Conservation (phyloP, 2,329 filamentous ascomycete genomes). For the Penicillium sp. region DNA sequence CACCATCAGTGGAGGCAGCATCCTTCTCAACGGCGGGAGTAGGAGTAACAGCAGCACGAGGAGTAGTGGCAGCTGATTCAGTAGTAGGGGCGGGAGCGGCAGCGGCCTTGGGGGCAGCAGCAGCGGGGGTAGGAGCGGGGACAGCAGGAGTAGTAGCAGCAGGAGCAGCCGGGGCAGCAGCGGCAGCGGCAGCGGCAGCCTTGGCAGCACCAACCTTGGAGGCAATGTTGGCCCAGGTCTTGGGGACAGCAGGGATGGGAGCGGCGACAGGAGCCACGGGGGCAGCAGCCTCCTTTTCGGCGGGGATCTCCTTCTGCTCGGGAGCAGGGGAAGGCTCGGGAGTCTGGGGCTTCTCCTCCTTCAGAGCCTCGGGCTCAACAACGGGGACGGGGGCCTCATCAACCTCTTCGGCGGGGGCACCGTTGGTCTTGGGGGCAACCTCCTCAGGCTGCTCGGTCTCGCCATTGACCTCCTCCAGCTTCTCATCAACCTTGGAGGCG, state of each 20-base stretch:
- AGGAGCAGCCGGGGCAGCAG: constrained; percentile 41
- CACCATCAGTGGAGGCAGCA: constrained; percentile 69
- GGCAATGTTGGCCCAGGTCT: constrained; percentile 71
- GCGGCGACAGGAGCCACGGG: constrained; percentile 37
- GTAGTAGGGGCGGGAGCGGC: constrained; percentile 38
- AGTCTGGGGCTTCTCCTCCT: constrained; percentile 69
- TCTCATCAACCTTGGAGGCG: constrained; percentile 69
- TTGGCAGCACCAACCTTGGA: constrained; percentile 44
- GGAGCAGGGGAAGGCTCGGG: constrained; percentile 64
- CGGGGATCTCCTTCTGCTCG: constrained; percentile 48
- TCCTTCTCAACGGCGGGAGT: constrained; percentile 65
- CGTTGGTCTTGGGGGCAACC: constrained; percentile 46
- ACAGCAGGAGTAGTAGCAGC: constrained; percentile 43
- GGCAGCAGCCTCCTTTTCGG: constrained; percentile 59
- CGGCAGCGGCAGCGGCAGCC: constrained; percentile 39
- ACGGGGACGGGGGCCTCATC: constrained; percentile 34
- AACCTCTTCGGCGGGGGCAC: constrained; percentile 33
- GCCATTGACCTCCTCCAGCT: constrained; percentile 67
- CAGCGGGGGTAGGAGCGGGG: constrained; percentile 37
- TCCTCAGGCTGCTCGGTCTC: constrained; percentile 43
- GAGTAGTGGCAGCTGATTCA: constrained; percentile 39
- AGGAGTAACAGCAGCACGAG: constrained; percentile 46
- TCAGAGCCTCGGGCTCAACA: constrained; percentile 49
- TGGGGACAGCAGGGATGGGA: constrained; percentile 56
- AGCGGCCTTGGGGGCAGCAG: constrained; percentile 42